Percentiles rank a stretch among this genome's conserved stretches.
phyloP scores from a whole-genome alignment of 2,329 filamentous ascomycete genomes.

The Pseudogymnoascus verrucosus region DNA sequence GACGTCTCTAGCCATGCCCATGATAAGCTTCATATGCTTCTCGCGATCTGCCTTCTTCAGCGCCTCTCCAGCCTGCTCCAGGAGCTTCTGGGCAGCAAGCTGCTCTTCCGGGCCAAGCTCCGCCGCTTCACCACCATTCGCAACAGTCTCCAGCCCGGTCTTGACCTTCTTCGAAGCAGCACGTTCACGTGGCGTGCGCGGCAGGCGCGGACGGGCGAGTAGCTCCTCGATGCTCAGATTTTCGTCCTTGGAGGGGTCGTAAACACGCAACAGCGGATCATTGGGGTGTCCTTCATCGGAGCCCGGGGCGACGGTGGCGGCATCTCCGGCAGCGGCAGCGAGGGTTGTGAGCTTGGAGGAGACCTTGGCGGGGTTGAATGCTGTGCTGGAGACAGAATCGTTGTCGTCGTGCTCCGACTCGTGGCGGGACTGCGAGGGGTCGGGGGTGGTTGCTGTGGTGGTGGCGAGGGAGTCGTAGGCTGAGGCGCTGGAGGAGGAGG shows the following conservation, averaged over 20 bases:
- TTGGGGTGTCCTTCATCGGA: not conserved
- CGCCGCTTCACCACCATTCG: not conserved
- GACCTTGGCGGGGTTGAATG: constrained; percentile 3
- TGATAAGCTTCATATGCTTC: not conserved
- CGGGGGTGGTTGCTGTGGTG: not conserved
- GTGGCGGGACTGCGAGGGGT: not conserved
- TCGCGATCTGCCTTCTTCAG: not conserved
- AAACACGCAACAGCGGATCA: constrained; percentile 5
- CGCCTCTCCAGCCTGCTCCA: not conserved
- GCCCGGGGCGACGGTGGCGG: not conserved
- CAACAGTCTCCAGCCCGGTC: not conserved
- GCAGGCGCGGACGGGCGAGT: constrained; percentile 4
- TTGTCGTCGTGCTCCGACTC: not conserved
- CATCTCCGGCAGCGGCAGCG: not conserved
- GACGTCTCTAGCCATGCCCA: not conserved
- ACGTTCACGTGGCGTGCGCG: not conserved
- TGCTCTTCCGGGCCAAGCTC: not conserved
- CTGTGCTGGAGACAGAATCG: not conserved
- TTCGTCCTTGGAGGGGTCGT: constrained; percentile 4
- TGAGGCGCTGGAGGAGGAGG: not conserved
- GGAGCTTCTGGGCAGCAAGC: not conserved
- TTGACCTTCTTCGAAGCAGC: not conserved
- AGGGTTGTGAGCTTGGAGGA: not conserved
- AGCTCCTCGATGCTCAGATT: constrained; percentile 6
- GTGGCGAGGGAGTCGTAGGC: not conserved